A percentile compares a stretch with the other conserved stretches of the same genome.
phyloP scores from a whole-genome alignment of 768 basidiomycete genomes.

The Lentinus tigrinus region DNA sequence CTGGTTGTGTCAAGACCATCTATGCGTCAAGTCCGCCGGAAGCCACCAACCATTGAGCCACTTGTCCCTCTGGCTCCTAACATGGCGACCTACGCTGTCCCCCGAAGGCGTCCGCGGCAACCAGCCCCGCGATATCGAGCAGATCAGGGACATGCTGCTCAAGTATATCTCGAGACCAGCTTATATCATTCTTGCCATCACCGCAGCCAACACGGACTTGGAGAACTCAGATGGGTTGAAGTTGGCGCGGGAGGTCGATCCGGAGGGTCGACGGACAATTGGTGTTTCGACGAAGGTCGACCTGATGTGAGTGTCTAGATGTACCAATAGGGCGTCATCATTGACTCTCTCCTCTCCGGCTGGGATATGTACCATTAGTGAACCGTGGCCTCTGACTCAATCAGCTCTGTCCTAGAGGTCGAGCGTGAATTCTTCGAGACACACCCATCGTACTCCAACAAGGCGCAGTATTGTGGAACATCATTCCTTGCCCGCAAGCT shows the following conservation, averaged over 20 bases:
- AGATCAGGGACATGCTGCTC: conserved; percentile 94
- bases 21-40: too few relatives aligned
- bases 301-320: conserved; percentile 86
- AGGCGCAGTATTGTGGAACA: conserved; percentile 95
- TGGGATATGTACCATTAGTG: conserved; percentile 98
- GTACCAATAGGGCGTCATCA: not conserved
- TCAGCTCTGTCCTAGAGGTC: conserved; percentile 64
- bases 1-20: too few relatives aligned
- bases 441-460: conserved; percentile 89
- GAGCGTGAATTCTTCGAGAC: conserved; percentile 95
- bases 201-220: conserved; percentile 93
- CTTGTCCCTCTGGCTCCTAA: too few relatives aligned
- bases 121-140: conserved; percentile 96
- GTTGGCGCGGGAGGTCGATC: conserved; percentile 89
- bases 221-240: conserved; percentile 93
- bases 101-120: conserved; percentile 63
- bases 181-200: conserved; percentile 95
- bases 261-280: conserved; percentile 94
- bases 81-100: too few relatives aligned
- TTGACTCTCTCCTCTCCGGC: conserved; percentile 74
- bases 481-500: conserved; percentile 95
- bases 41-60: too few relatives aligned
- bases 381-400: conserved; percentile 98
- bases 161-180: conserved; percentile 95
- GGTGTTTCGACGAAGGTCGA: conserved; percentile 99